These are phyloP conservation scores for Schizosaccharomyces japonicus DNA, from an alignment of 805 yeast species.

Conservation along the genomic window DNA sequence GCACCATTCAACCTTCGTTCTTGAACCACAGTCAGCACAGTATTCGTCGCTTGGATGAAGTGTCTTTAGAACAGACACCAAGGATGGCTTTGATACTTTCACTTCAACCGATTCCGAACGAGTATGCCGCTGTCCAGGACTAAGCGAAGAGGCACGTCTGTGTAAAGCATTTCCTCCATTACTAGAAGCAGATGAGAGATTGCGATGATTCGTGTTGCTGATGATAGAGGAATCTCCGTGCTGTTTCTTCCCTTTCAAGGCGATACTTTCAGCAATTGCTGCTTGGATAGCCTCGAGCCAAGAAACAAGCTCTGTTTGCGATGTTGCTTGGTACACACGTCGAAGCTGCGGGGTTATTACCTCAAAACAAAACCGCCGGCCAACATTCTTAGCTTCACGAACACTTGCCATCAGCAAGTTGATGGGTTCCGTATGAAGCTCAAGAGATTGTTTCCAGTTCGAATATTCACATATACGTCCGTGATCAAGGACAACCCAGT, in stretches of 20 bases:
- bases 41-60: constrained; percentile 26
- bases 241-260: background rate
- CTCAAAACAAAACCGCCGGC: constrained; percentile 41
- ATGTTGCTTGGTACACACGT: constrained; percentile 51
- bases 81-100: background rate
- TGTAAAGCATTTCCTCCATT: constrained; percentile 1
- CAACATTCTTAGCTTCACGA: constrained; percentile 22
- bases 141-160: background rate
- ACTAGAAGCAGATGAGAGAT: too few relatives aligned
- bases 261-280: constrained; percentile 19
- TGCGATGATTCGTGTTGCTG: too few relatives aligned
- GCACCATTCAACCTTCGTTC: constrained; percentile 59
- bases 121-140: background rate
- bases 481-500: constrained; percentile 56
- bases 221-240: background rate
- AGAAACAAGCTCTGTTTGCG: constrained; percentile 38
- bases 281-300: constrained; percentile 46
- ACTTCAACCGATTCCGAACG: background rate
- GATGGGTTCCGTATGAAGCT: constrained; percentile 38
- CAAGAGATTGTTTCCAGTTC: constrained; percentile 55
- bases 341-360: constrained; percentile 47
- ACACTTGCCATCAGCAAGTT: constrained; percentile 45
- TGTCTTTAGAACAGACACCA: constrained; percentile 8
- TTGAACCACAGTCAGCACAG: constrained; percentile 63
- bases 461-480: constrained; percentile 47